These are phyloP conservation scores for Monosporascus sp. DNA, from an alignment of 2,329 filamentous ascomycete species.

Conservation along the genomic window DNA sequence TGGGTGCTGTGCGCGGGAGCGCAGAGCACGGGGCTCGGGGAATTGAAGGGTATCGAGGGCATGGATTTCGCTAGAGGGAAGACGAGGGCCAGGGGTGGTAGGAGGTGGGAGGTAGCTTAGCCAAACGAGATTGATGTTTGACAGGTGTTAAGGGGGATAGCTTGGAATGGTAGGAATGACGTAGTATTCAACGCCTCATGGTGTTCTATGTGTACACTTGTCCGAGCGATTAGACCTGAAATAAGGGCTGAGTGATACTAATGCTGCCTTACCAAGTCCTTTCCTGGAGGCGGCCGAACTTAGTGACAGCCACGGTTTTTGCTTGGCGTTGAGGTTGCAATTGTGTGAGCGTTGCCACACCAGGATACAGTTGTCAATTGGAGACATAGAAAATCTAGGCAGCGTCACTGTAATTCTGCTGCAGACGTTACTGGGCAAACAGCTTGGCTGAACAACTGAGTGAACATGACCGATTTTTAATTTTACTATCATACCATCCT, in stretches of 20 bases:
- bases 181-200: not conserved
- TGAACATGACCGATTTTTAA: not conserved
- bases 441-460: not conserved
- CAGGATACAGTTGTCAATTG: too few relatives aligned
- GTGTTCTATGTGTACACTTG: too few relatives aligned
- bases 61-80: not conserved
- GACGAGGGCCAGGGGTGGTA: not conserved
- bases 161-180: not conserved
- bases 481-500: not conserved
- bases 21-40: slow-evolving; percentile 2
- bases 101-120: not conserved
- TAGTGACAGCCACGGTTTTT: too few relatives aligned
- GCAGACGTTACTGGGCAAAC: too few relatives aligned
- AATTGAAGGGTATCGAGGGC: slow-evolving; percentile 2
- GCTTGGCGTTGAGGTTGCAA: not conserved
- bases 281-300: too few relatives aligned
- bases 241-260: too few relatives aligned
- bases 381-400: too few relatives aligned
- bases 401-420: too few relatives aligned
- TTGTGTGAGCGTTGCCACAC: not conserved
- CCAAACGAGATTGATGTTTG: too few relatives aligned
- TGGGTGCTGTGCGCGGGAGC: slow-evolving; percentile 4
- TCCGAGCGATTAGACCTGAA: too few relatives aligned
- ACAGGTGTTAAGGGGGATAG: not conserved
- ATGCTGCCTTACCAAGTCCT: too few relatives aligned